Percentiles rank a stretch among this genome's conserved stretches.
Conservation (phyloP, 148 eudicot species). For the Rhododendron griersonianum region DNA sequence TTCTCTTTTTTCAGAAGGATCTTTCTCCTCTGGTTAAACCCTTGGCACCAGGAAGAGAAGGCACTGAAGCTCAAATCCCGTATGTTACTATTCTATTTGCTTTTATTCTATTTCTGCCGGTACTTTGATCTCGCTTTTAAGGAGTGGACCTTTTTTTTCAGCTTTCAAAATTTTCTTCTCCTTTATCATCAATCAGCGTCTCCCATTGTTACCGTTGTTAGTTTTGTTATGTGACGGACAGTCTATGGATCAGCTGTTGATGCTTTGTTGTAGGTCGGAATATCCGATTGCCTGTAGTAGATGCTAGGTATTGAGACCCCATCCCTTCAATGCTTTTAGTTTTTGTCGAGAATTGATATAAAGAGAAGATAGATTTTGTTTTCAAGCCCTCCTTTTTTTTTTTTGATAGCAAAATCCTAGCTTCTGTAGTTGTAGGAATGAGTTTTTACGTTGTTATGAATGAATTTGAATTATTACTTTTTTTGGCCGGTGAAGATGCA, state of each 20-base stretch:
- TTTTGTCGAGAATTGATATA: neutral
- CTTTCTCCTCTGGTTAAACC: slow-evolving; percentile 86
- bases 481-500: neutral
- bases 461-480: neutral
- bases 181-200: neutral
- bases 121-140: neutral
- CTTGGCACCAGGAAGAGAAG: slow-evolving; percentile 57
- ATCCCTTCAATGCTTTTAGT: neutral
- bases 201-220: neutral
- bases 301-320: neutral
- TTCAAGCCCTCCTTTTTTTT: neutral
- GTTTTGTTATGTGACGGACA: neutral
- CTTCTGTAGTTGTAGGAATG: neutral
- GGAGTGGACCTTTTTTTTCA: neutral
- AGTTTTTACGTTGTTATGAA: neutral
- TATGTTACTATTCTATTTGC: slow-evolving; percentile 31
- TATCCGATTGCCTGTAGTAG: neutral
- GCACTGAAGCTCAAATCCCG: slow-evolving; percentile 72
- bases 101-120: neutral
- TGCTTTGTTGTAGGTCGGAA: too few relatives aligned
- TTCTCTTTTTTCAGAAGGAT: slow-evolving; percentile 56
- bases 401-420: neutral
- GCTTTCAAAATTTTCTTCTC: neutral
- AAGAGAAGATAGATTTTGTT: neutral
- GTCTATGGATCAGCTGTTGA: neutral